phyloP scores from a whole-genome alignment of 2,329 filamentous ascomycete genomes.

The Sarocladium strictum region DNA sequence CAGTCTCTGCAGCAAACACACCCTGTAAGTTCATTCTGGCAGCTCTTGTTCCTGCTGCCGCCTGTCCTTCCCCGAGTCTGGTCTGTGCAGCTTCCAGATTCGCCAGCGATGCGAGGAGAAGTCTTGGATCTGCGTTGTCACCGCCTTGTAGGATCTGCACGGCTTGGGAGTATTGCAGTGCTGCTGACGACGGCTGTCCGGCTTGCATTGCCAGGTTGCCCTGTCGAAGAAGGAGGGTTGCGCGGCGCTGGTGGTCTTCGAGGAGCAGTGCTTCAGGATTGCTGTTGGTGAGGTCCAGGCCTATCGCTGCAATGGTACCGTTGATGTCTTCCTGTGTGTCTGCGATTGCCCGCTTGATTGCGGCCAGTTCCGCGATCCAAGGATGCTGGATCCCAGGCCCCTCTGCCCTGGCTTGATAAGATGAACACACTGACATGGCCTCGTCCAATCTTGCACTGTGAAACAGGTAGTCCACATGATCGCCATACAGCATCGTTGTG shows the following conservation, averaged over 20 bases:
- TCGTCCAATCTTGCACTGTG: slow-evolving; percentile 20
- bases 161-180: neutral
- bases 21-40: slow-evolving; percentile 8
- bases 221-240: neutral
- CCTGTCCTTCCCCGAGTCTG: slow-evolving; percentile 17
- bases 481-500: slow-evolving; percentile 26
- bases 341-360: neutral
- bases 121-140: slow-evolving; percentile 21
- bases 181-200: neutral
- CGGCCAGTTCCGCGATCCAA: slow-evolving; percentile 25
- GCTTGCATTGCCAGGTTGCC: slow-evolving; percentile 1
- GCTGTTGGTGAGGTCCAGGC: neutral
- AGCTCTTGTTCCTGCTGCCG: slow-evolving; percentile 15
- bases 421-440: slow-evolving; percentile 21
- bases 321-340: slow-evolving; percentile 22
- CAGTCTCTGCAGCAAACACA: slow-evolving; percentile 23
- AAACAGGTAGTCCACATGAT: slow-evolving; percentile 27
- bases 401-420: slow-evolving; percentile 23
- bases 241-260: neutral
- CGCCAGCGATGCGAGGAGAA: slow-evolving; percentile 25
- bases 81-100: slow-evolving; percentile 25
- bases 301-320: slow-evolving; percentile 19
- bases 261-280: neutral
- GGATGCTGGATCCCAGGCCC: slow-evolving; percentile 22
- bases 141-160: neutral